Evolutionary conservation across 1,139 yeast genomes (phyloP).

Genomic region (Hyphopichia wangnamkhiaoensis): DNA sequence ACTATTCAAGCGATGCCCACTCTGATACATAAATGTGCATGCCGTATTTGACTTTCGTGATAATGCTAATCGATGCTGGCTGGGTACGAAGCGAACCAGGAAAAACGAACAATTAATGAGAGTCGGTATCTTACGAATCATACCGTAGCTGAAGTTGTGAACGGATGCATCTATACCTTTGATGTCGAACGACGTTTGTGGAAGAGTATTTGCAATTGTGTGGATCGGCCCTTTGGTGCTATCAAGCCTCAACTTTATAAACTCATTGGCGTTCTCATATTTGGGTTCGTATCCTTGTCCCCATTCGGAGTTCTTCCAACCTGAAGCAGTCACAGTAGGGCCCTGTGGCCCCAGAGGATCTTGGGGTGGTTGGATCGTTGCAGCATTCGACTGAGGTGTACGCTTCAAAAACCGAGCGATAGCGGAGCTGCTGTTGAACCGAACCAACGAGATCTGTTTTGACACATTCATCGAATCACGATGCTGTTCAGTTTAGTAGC

Average conservation of each 20-base stretch:
- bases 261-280: not conserved
- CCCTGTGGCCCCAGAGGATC: no score
- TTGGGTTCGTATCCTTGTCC: not conserved
- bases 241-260: not conserved
- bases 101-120: slow-evolving; percentile 18
- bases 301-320: not conserved
- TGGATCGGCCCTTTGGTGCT: not conserved
- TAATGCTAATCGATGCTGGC: slow-evolving; percentile 23
- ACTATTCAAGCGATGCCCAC: slow-evolving; percentile 31
- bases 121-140: slow-evolving; percentile 20
- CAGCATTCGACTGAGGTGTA: no score
- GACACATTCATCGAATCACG: no score
- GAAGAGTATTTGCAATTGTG: slow-evolving; percentile 16
- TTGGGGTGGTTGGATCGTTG: not conserved
- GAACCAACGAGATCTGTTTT: not conserved
- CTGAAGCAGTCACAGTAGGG: no score
- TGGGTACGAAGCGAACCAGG: slow-evolving; percentile 24
- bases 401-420: not conserved
- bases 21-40: slow-evolving; percentile 31
- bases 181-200: slow-evolving; percentile 34
- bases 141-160: slow-evolving; percentile 9
- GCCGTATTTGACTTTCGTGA: slow-evolving; percentile 44
- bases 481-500: no score
- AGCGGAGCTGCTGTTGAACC: not conserved
- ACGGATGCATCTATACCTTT: slow-evolving; percentile 36